phyloP scores from a whole-genome alignment of 2,329 filamentous ascomycete species.

The Cadophora luteo-olivacea region DNA sequence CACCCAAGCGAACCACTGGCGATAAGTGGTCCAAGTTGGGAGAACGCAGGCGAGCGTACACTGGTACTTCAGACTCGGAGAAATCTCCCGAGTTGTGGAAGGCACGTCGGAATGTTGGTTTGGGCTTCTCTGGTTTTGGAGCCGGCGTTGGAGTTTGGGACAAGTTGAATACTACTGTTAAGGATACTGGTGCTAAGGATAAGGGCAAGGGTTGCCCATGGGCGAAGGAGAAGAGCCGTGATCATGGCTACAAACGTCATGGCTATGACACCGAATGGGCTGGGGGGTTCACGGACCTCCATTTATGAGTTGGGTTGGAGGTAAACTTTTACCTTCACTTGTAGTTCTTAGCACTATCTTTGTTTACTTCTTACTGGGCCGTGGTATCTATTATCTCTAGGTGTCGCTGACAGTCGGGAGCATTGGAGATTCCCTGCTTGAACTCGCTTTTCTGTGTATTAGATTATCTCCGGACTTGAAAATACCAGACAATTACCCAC shows the following conservation, averaged over 20 bases:
- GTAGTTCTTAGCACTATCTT: constrained; percentile 47
- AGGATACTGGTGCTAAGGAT: constrained; percentile 47
- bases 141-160: constrained; percentile 42
- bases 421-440: constrained; percentile 36
- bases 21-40: constrained; percentile 94
- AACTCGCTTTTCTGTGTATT: constrained; percentile 48
- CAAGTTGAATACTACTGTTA: constrained; percentile 44
- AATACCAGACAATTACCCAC: constrained; percentile 48
- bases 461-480: constrained; percentile 42
- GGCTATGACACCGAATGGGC: constrained; percentile 85
- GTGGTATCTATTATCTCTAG: constrained; percentile 29
- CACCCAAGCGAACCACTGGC: constrained; percentile 66
- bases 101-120: constrained; percentile 52
- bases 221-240: constrained; percentile 53
- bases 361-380: constrained; percentile 21
- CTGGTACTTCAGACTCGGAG: constrained; percentile 55
- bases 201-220: constrained; percentile 57
- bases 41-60: constrained; percentile 76
- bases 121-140: constrained; percentile 57
- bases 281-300: constrained; percentile 78
- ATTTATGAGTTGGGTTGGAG: constrained; percentile 24
- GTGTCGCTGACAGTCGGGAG: constrained; percentile 19
- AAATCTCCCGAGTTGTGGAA: constrained; percentile 56
- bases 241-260: constrained; percentile 62
- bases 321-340: constrained; percentile 53